Evolutionary conservation across 1,139 yeast species (phyloP).

Genomic region (Yamadazyma conglobata): DNA sequence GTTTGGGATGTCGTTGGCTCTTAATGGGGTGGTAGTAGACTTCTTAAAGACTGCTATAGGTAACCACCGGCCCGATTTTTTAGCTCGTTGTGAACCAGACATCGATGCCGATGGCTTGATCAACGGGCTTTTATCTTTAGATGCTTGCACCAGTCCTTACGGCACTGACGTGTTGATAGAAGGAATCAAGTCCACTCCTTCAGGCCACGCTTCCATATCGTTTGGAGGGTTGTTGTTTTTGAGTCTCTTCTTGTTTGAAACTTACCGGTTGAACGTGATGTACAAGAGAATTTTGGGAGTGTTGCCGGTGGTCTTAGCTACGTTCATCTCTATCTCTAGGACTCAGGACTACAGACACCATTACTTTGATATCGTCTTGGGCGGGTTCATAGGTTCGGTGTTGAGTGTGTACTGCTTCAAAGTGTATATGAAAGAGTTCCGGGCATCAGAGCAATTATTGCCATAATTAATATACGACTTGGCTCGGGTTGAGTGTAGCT

Average conservation of each 20-base stretch:
- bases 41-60: constrained; percentile 71
- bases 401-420: constrained; percentile 1
- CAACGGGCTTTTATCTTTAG: constrained; percentile 34
- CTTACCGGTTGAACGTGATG: constrained; percentile 25
- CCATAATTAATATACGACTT: no score
- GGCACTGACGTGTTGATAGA: constrained; percentile 56
- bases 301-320: constrained; percentile 31
- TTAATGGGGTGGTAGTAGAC: constrained; percentile 60
- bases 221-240: constrained; percentile 66
- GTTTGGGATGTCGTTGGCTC: constrained; percentile 46
- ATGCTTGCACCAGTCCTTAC: constrained; percentile 37
- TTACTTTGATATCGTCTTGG: constrained; percentile 62
- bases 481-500: no score
- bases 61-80: constrained; percentile 78
- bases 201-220: constrained; percentile 73
- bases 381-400: constrained; percentile 33
- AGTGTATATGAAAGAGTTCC: no score
- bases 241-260: constrained; percentile 62
- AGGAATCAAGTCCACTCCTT: constrained; percentile 78
- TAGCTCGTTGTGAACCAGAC: constrained; percentile 62
- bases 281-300: constrained; percentile 15
- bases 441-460: no score
- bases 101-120: constrained; percentile 23
- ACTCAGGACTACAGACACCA: constrained; percentile 79
- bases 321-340: constrained; percentile 55